phyloP scores from a whole-genome alignment of 2,329 filamentous ascomycete genomes.

The Lecanicillium sp. region DNA sequence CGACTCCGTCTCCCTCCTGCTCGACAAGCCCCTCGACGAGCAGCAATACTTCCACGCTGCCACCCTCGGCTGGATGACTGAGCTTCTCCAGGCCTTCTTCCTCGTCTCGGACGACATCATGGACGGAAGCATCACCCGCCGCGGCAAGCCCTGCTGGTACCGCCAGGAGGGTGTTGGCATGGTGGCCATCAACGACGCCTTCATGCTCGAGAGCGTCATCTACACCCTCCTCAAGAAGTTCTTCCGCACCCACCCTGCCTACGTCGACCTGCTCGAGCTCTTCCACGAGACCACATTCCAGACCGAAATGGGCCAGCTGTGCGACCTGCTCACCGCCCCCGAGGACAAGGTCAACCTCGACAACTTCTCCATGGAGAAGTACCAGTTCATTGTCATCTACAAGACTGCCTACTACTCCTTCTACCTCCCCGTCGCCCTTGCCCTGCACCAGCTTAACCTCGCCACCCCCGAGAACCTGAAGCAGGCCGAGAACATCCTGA shows the following conservation, averaged over 20 bases:
- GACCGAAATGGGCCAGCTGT: conserved; percentile 91
- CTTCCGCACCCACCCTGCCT: conserved; percentile 80
- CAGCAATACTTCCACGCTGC: conserved; percentile 85
- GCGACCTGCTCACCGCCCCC: conserved; percentile 90
- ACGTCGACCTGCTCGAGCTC: conserved; percentile 87
- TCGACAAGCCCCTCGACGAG: conserved; percentile 60
- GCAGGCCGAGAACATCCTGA: conserved; percentile 83
- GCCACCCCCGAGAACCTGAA: conserved; percentile 85
- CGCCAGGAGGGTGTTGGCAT: conserved; percentile 81
- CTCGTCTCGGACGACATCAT: conserved; percentile 98
- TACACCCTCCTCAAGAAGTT: conserved; percentile 89
- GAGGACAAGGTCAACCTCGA: conserved; percentile 87
- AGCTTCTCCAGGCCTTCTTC: conserved; percentile 98
- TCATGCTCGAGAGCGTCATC: conserved; percentile 88
- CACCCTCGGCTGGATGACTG: conserved; percentile 92
- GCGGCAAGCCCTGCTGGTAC: conserved; percentile 96
- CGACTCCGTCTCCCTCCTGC: conserved; percentile 77
- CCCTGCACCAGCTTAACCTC: conserved; percentile 75
- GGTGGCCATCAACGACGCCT: conserved; percentile 97
- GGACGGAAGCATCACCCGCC: conserved; percentile 91
- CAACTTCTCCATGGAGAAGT: conserved; percentile 95
- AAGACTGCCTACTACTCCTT: conserved; percentile 99
- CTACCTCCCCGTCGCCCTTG: conserved; percentile 91
- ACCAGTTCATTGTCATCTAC: conserved; percentile 97
- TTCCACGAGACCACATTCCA: conserved; percentile 94